Conservation (phyloP, 352 stramenopile species). For the Phytophthora colocasiae region DNA sequence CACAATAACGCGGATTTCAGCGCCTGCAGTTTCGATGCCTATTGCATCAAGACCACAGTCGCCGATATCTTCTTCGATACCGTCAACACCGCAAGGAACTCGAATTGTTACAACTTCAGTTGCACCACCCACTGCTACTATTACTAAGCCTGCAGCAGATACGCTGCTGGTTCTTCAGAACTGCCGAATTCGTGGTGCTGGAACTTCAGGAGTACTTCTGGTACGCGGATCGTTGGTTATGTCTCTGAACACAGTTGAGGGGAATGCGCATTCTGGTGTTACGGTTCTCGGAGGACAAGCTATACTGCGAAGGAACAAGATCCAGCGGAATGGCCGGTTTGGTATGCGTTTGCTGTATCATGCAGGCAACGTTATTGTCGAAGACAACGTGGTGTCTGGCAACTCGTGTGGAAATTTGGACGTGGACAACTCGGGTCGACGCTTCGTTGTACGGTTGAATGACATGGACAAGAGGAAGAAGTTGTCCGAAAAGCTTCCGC, state of each 20-base stretch:
- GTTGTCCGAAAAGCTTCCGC: slow-evolving; percentile 51
- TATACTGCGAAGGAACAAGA: slow-evolving; percentile 67
- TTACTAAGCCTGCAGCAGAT: slow-evolving; percentile 14
- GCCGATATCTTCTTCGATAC: background rate
- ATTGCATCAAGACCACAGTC: slow-evolving; percentile 1
- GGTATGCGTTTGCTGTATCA: slow-evolving; percentile 79
- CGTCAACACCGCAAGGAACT: background rate
- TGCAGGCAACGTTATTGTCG: slow-evolving; percentile 71
- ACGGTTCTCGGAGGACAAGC: slow-evolving; percentile 66
- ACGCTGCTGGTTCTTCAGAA: slow-evolving; percentile 64
- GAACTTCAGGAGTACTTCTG: slow-evolving; percentile 70
- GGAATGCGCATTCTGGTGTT: slow-evolving; percentile 67
- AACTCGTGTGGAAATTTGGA: slow-evolving; percentile 80
- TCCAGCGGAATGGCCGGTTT: slow-evolving; percentile 73
- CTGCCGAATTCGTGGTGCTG: slow-evolving; percentile 61
- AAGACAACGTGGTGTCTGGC: slow-evolving; percentile 74
- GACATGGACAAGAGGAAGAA: slow-evolving; percentile 72
- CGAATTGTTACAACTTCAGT: background rate
- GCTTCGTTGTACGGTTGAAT: slow-evolving; percentile 83
- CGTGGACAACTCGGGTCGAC: slow-evolving; percentile 74
- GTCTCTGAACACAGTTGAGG: slow-evolving; percentile 58
- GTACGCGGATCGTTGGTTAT: slow-evolving; percentile 66
- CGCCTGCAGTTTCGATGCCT: slow-evolving; percentile 3
- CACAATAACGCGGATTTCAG: slow-evolving; percentile 14
- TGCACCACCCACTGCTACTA: background rate